Base-by-base conservation (phyloP, 2,329 filamentous ascomycete species). In the Chaetoscypha palmicola region DNA sequence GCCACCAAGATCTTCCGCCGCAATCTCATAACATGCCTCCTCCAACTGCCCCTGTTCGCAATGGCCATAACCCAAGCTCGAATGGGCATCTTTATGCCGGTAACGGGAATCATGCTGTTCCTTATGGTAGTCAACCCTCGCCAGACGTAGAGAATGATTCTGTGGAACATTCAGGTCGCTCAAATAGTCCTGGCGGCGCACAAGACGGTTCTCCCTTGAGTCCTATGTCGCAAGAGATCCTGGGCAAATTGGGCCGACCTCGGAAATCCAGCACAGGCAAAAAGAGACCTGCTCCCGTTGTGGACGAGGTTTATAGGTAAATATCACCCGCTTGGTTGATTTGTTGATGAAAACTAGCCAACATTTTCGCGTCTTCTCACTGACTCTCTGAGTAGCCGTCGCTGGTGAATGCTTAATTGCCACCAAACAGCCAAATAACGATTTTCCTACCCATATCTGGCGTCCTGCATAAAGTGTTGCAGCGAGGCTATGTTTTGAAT, bases 261-360 rank as follows among this genome's bases (percentile, higher is more conserved):
- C 39, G 52, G 48, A 46, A 48, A 38, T 23, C 38, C 22, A 49
- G 43, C 36, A 46, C 45, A 30, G 54, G 49, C 39, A 51, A 52
- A 11, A 38, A 36, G 14, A 58, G 58, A 26, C 52, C 54, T 37
- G 47, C 57, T 56, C 37, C 54, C 57, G 23, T 64, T 59, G 45
- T 44, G 54, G 64, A 60, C 9, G 62, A 58, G 45, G 66, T 66
- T 40, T 68, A 68, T 41, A 59, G 57, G 60, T 58, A 57, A 28
- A 12, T 45, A 47, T 16, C n/a, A 31, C 28, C 3, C 28, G 12
- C 28, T 31, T 12, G 12, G 28, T 14, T 12, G 11, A 44, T n/a
- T 36, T 28, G 23, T 22, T 12, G 20, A 19, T 9, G 10, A 9
- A 36, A 9, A 3, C 12, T 5, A 36, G 20, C 21, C 12, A 40